These are phyloP conservation scores for Fusarium equiseti DNA, from an alignment of 2,329 filamentous ascomycete species.

Conservation along the genomic window DNA sequence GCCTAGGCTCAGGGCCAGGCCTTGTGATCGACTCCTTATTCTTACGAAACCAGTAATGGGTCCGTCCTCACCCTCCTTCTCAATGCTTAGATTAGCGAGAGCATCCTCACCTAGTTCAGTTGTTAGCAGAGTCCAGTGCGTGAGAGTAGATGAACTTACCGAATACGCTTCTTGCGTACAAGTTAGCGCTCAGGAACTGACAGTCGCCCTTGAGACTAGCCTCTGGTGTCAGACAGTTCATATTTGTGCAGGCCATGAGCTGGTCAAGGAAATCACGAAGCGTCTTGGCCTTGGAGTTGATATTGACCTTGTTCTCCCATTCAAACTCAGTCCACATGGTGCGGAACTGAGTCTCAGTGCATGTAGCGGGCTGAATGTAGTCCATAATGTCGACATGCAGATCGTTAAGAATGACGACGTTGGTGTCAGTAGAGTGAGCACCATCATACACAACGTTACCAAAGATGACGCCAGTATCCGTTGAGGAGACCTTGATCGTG, in stretches of 20 bases:
- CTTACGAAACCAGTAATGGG: constrained; percentile 97
- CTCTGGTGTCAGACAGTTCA: constrained; percentile 97
- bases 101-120: constrained; percentile 88
- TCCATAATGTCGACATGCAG: constrained; percentile 99
- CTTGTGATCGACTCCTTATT: constrained; percentile 97
- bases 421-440: constrained; percentile 89
- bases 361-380: constrained; percentile 97
- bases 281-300: constrained; percentile 95
- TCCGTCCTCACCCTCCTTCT: constrained; percentile 95
- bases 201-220: constrained; percentile 97
- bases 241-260: constrained; percentile 97
- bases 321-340: constrained; percentile 99
- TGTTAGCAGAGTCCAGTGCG: constrained; percentile 41
- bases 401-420: constrained; percentile 98
- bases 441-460: constrained; percentile 99
- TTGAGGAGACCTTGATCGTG: constrained; percentile 98
- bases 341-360: constrained; percentile 97
- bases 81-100: constrained; percentile 95
- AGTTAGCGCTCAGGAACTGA: constrained; percentile 95
- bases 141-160: constrained; percentile 72
- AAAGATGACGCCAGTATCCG: constrained; percentile 98
- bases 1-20: constrained; percentile 90
- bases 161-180: constrained; percentile 97
- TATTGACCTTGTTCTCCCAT: constrained; percentile 99
- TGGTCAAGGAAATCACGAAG: constrained; percentile 92